A percentile compares a stretch with the other conserved stretches of the same genome.
These are phyloP conservation scores for Ophidiomyces ophidiicola DNA, from an alignment of 2,329 filamentous ascomycete species.

Conservation along the genomic window DNA sequence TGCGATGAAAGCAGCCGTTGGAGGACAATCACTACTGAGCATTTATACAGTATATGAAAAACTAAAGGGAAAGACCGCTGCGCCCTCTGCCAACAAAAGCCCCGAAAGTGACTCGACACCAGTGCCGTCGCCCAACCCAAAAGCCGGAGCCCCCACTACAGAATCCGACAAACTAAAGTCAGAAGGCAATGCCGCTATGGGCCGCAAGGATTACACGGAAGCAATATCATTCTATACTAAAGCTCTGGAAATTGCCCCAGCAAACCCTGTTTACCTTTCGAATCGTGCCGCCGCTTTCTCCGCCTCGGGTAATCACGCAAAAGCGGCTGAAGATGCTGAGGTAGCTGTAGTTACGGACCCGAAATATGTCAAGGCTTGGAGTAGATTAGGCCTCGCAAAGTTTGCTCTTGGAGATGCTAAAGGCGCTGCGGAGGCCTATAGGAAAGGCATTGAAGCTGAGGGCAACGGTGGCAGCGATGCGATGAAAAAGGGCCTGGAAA, in stretches of 20 bases:
- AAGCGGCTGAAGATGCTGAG: slow-evolving; percentile 78
- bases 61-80: slow-evolving; percentile 54
- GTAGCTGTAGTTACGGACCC: slow-evolving; percentile 79
- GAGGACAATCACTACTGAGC: slow-evolving; percentile 72
- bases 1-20: slow-evolving; percentile 64
- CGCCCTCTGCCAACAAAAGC: slow-evolving; percentile 33
- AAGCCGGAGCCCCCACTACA: slow-evolving; percentile 18
- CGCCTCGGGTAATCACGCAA: slow-evolving; percentile 69
- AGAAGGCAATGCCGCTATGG: slow-evolving; percentile 89
- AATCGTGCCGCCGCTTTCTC: slow-evolving; percentile 94
- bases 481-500: slow-evolving; percentile 96
- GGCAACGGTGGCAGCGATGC: slow-evolving; percentile 88
- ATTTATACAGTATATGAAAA: slow-evolving; percentile 97
- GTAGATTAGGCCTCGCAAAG: slow-evolving; percentile 74
- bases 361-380: slow-evolving; percentile 95
- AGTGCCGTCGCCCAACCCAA: slow-evolving; percentile 30
- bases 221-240: slow-evolving; percentile 83
- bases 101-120: slow-evolving; percentile 33
- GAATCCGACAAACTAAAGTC: slow-evolving; percentile 82
- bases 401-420: slow-evolving; percentile 85
- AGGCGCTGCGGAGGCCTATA: slow-evolving; percentile 89
- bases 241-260: slow-evolving; percentile 66
- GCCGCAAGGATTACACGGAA: slow-evolving; percentile 70
- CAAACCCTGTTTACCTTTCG: slow-evolving; percentile 91
- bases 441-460: slow-evolving; percentile 83